Evolutionary conservation across 148 eudicot species (phyloP).

Genomic region (Spergularia marina): DNA sequence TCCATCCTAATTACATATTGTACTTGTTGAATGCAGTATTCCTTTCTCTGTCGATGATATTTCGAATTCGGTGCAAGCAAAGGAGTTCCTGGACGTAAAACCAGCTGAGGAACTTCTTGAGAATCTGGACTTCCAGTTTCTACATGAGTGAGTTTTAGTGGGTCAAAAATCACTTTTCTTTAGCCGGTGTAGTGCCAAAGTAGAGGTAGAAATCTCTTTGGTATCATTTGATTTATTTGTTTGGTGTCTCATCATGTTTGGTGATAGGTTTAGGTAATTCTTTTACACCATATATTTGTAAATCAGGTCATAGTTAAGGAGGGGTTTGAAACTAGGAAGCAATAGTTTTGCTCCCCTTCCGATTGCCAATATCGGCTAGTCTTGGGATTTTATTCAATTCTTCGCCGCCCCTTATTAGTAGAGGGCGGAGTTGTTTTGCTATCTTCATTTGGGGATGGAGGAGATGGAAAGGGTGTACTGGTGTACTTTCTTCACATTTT

Average conservation of each 20-base stretch:
- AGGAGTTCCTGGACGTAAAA: slow-evolving; percentile 77
- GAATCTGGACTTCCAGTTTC: slow-evolving; percentile 90
- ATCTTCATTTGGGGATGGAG: slow-evolving; percentile 1
- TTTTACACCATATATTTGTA: slow-evolving; percentile 33
- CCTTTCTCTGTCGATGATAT: slow-evolving; percentile 94
- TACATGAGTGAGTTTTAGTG: slow-evolving; percentile 61
- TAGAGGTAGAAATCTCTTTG: slow-evolving; percentile 4
- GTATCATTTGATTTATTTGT: slow-evolving; percentile 32
- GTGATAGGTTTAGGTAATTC: slow-evolving; percentile 27
- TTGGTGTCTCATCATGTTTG: slow-evolving; percentile 30
- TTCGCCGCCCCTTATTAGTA: slow-evolving; percentile 21
- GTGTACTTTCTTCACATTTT: slow-evolving; percentile 3
- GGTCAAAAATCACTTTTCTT: slow-evolving; percentile 17
- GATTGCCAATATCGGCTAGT: background rate
- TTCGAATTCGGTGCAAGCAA: slow-evolving; percentile 61
- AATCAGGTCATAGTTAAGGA: slow-evolving; percentile 25
- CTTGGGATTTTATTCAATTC: slow-evolving; percentile 25
- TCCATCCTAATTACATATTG: background rate
- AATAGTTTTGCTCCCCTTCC: slow-evolving; percentile 17
- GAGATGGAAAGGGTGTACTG: slow-evolving; percentile 5
- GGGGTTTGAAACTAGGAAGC: slow-evolving; percentile 12
- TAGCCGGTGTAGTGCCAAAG: slow-evolving; percentile 19
- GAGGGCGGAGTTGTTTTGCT: slow-evolving; percentile 14
- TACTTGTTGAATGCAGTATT: slow-evolving; percentile 51
- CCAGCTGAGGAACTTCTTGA: slow-evolving; percentile 73